A percentile compares a stretch with the other conserved stretches of the same genome.
Conservation (phyloP, 768 basidiomycete species). For the Paxillus ammoniavirescens region DNA sequence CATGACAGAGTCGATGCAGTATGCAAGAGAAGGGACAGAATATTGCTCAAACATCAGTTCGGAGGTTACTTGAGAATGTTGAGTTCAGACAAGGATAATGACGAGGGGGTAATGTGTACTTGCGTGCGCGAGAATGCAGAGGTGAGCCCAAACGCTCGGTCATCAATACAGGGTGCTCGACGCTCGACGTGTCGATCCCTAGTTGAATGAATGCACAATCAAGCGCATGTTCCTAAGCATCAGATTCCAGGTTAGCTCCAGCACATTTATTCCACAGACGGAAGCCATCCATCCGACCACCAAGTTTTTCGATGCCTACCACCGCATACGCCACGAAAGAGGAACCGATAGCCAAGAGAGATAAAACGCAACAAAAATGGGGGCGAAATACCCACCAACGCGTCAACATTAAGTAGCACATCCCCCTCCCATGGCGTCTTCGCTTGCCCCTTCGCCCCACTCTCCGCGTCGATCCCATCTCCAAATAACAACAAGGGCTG, state of each 20-base stretch:
- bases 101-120: slow-evolving; percentile 30
- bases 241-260: slow-evolving; percentile 6
- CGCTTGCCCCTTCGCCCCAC: slow-evolving; percentile 73
- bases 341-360: slow-evolving; percentile 6
- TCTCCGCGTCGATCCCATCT: slow-evolving; percentile 82
- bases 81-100: background rate
- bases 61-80: slow-evolving; percentile 67
- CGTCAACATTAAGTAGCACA: slow-evolving; percentile 86
- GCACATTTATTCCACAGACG: background rate
- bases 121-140: slow-evolving; percentile 82
- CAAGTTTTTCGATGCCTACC: too few species aligned
- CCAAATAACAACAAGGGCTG: slow-evolving; percentile 86
- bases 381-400: slow-evolving; percentile 63
- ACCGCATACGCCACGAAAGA: background rate
- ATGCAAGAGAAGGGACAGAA: slow-evolving; percentile 78
- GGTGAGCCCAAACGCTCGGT: slow-evolving; percentile 89
- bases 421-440: slow-evolving; percentile 94
- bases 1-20: slow-evolving; percentile 88
- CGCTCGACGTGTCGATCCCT: slow-evolving; percentile 70
- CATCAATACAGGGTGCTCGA: slow-evolving; percentile 92
- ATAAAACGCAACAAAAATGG: background rate
- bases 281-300: background rate
- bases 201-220: slow-evolving; percentile 90
- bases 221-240: slow-evolving; percentile 84
- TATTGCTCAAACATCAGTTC: slow-evolving; percentile 97